Conservation (phyloP, 202 grass and related monocot genomes). For the Dendrocalamus latiflorus region DNA sequence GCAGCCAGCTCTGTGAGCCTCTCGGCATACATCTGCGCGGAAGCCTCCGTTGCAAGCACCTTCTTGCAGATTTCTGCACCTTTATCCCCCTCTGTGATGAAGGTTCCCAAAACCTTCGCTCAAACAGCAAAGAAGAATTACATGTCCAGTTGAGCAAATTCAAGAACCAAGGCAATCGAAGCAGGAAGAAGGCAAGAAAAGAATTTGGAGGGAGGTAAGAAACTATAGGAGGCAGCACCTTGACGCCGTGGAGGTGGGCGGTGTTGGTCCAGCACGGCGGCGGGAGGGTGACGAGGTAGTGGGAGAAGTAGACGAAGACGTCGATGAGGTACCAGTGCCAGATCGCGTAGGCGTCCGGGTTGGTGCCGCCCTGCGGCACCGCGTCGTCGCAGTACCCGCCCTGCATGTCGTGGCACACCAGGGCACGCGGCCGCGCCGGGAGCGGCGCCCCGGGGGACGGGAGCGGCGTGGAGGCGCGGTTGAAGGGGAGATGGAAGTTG, state of each 20-base stretch:
- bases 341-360: too few species aligned
- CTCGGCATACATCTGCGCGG: too few species aligned
- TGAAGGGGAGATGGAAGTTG: too few species aligned
- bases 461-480: too few species aligned
- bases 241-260: conserved; percentile 81
- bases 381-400: too few species aligned
- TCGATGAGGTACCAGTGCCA: too few species aligned
- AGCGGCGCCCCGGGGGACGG: too few species aligned
- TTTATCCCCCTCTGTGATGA: conserved; percentile 75
- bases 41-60: conserved; percentile 59
- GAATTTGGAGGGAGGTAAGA: not conserved
- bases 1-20: too few species aligned
- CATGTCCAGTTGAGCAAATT: not conserved
- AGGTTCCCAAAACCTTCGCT: conserved; percentile 86
- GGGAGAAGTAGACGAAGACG: too few species aligned
- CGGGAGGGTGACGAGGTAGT: conserved; percentile 80
- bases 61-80: conserved; percentile 50
- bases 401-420: too few species aligned
- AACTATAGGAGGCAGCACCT: conserved; percentile 33
- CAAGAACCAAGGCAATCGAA: not conserved
- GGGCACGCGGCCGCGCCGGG: too few species aligned
- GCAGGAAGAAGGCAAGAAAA: not conserved
- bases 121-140: not conserved
- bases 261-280: conserved; percentile 86
- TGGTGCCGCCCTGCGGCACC: too few species aligned